A percentile compares a stretch with the other conserved stretches of the same genome.
phyloP scores from a whole-genome alignment of 140 eudicot species.

The Cichorium intybus region DNA sequence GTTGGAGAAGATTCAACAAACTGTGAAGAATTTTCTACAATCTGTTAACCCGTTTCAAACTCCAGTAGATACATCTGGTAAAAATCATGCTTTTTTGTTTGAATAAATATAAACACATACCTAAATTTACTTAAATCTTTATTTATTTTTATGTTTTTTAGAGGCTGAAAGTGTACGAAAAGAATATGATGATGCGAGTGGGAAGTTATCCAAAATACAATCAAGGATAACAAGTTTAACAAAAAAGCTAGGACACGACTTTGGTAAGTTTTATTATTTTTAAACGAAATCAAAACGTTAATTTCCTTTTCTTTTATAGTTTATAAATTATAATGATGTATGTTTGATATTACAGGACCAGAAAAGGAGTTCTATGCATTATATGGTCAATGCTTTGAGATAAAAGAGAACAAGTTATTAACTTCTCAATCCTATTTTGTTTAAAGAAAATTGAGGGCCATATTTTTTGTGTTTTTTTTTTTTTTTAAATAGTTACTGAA shows the following conservation, averaged over 20 bases:
- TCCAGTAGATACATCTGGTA: constrained; percentile 90
- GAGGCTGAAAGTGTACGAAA: constrained; percentile 85
- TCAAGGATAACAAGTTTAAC: constrained; percentile 83
- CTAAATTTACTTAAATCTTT: not conserved
- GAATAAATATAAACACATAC: not conserved
- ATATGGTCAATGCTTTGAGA: constrained; percentile 81
- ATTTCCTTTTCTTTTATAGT: not conserved
- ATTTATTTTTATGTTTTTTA: constrained; percentile 26
- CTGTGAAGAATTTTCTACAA: constrained; percentile 59
- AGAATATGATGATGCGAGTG: constrained; percentile 81
- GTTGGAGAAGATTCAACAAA: constrained; percentile 83
- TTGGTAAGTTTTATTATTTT: constrained; percentile 48
- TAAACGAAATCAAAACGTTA: not conserved
- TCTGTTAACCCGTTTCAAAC: constrained; percentile 77
- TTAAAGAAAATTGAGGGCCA: not conserved
- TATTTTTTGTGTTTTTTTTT: not conserved
- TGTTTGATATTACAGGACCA: constrained; percentile 51
- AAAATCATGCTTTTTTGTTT: not conserved
- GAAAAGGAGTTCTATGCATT: constrained; percentile 91
- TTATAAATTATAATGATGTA: not conserved
- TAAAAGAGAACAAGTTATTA: constrained; percentile 77
- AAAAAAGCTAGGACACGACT: constrained; percentile 68
- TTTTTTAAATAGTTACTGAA: constrained; percentile 2
- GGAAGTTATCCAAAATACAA: constrained; percentile 83
- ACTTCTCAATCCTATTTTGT: constrained; percentile 20